Evolutionary conservation across 768 basidiomycete species (phyloP).

Genomic region (Auriscalpium orientale): DNA sequence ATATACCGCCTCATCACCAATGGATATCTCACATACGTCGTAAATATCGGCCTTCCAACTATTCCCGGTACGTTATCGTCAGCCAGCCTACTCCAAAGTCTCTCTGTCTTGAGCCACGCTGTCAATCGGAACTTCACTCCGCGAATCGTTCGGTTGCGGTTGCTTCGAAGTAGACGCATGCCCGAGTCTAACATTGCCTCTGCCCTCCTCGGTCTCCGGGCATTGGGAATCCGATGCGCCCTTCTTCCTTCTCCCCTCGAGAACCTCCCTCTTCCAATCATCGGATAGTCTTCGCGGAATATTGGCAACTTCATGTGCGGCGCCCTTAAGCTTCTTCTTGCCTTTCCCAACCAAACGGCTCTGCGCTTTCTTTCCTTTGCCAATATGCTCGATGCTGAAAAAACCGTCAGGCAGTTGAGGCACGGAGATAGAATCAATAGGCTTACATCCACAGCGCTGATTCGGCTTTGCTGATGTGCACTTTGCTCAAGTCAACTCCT

Average conservation of each 20-base stretch:
- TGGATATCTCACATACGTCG: no score
- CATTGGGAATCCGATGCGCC: no score
- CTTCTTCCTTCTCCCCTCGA: constrained; percentile 20
- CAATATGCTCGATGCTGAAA: constrained; percentile 39
- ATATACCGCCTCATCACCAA: neutral
- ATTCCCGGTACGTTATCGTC: no score
- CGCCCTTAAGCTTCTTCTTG: constrained; percentile 27
- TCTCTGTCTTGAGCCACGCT: no score
- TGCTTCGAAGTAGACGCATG: no score
- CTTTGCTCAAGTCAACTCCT: constrained; percentile 53
- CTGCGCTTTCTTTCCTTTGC: constrained; percentile 37
- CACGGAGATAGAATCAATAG: neutral
- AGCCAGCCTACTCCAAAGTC: no score
- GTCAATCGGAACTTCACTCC: no score
- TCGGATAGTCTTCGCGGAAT: neutral
- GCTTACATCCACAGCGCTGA: constrained; percentile 46
- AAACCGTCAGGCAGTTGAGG: neutral
- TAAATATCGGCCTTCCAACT: no score
- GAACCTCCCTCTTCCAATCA: constrained; percentile 27
- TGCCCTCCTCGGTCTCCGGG: no score
- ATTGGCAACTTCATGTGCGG: constrained; percentile 18
- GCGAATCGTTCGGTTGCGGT: no score
- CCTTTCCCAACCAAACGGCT: constrained; percentile 21
- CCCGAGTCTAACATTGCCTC: no score
- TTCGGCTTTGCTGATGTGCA: constrained; percentile 55